phyloP scores from a whole-genome alignment of 352 stramenopile genomes.

The Phytopythium montanum region DNA sequence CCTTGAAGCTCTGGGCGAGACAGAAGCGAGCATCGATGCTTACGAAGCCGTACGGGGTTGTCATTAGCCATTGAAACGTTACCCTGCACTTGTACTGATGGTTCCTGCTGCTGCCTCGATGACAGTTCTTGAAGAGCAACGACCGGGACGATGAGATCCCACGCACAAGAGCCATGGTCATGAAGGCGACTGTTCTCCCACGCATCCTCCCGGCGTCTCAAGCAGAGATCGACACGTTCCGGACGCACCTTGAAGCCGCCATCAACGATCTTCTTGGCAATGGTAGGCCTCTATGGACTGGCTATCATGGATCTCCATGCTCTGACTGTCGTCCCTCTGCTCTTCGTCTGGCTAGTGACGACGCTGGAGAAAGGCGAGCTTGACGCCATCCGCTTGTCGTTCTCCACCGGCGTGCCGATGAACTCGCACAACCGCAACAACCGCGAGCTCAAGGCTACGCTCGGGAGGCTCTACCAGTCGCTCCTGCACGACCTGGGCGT shows the following conservation, averaged over 20 bases:
- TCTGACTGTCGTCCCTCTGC: neutral
- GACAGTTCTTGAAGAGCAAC: conserved; percentile 24
- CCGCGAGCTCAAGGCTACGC: conserved; percentile 43
- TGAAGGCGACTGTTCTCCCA: conserved; percentile 62
- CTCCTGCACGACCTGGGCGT: conserved; percentile 34
- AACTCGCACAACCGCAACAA: conserved; percentile 73
- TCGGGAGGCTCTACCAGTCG: conserved; percentile 50
- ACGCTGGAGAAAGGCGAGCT: conserved; percentile 32
- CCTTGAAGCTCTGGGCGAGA: conserved; percentile 57
- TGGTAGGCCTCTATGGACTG: conserved; percentile 17
- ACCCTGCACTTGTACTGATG: neutral
- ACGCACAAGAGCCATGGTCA: conserved; percentile 42
- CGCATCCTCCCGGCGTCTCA: conserved; percentile 53
- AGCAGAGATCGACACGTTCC: conserved; percentile 41
- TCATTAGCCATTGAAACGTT: neutral
- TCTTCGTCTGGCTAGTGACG: conserved; percentile 13
- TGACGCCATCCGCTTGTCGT: conserved; percentile 47
- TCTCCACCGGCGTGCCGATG: conserved; percentile 56
- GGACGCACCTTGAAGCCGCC: conserved; percentile 36
- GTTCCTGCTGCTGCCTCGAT: neutral
- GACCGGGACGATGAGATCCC: conserved; percentile 17
- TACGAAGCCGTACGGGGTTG: conserved; percentile 38
- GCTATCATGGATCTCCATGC: neutral
- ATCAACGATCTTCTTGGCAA: conserved; percentile 31
- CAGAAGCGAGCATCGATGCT: conserved; percentile 39